These are phyloP conservation scores for Gossypium ekmanianum DNA, from an alignment of 345 rosid genomes.

Conservation along the genomic window DNA sequence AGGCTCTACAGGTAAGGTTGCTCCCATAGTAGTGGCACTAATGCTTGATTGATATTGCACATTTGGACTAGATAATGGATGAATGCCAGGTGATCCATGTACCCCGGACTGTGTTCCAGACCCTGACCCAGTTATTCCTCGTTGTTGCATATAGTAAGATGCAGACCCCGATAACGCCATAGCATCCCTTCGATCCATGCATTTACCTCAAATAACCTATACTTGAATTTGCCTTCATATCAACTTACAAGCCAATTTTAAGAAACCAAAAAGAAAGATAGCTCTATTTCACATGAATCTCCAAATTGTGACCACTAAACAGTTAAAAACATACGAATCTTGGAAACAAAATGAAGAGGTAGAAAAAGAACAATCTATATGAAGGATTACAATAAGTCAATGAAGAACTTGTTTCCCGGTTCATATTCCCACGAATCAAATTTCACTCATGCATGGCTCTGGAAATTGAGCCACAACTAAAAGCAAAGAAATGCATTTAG, in stretches of 20 bases:
- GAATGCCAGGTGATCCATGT: slow-evolving; percentile 61
- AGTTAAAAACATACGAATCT: neutral
- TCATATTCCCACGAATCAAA: slow-evolving; percentile 8
- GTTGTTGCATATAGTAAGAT: slow-evolving; percentile 75
- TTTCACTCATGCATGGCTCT: slow-evolving; percentile 16
- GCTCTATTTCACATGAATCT: slow-evolving; percentile 9
- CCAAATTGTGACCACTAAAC: slow-evolving; percentile 7
- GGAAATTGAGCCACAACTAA: slow-evolving; percentile 17
- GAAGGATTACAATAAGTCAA: neutral
- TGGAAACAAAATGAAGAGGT: slow-evolving; percentile 2
- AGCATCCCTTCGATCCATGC: slow-evolving; percentile 97
- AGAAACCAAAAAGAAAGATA: slow-evolving; percentile 8
- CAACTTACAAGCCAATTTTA: slow-evolving; percentile 24
- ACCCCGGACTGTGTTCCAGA: slow-evolving; percentile 53
- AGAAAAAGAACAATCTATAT: neutral
- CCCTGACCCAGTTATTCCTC: slow-evolving; percentile 66
- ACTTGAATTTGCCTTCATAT: slow-evolving; percentile 22
- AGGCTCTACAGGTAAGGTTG: slow-evolving; percentile 51
- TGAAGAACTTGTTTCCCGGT: neutral
- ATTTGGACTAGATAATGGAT: slow-evolving; percentile 42
- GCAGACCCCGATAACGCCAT: slow-evolving; percentile 73
- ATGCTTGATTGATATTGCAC: slow-evolving; percentile 59
- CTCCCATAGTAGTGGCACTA: slow-evolving; percentile 43
- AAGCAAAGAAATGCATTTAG: neutral
- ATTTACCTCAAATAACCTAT: slow-evolving; percentile 42